These are phyloP conservation scores for Pseudotsuga menziesii DNA, from an alignment of 75 land plant species.

Conservation along the genomic window DNA sequence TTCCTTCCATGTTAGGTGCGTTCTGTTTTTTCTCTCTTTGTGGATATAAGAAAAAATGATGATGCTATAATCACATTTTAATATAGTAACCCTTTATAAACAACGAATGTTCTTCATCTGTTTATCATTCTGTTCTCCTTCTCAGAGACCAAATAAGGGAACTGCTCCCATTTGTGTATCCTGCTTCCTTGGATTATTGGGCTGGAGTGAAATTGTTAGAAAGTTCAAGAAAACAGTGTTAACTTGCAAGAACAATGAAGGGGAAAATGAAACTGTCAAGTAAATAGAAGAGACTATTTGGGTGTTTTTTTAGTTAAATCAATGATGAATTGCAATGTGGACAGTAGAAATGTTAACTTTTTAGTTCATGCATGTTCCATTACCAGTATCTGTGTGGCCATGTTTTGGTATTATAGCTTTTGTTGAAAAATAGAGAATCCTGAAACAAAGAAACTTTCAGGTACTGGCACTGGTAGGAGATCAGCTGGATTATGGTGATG, in stretches of 20 bases:
- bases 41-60: too few species aligned
- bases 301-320: neutral
- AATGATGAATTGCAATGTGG: neutral
- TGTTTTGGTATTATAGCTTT: neutral
- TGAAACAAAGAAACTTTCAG: conserved; percentile 20
- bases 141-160: too few species aligned
- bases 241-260: neutral
- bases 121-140: too few species aligned
- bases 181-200: neutral
- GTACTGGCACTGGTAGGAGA: conserved; percentile 94
- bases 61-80: too few species aligned
- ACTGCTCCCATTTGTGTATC: too few species aligned
- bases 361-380: neutral
- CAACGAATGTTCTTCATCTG: too few species aligned
- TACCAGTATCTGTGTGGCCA: neutral
- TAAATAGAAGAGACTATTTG: neutral
- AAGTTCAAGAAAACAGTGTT: neutral
- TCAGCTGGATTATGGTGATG: conserved; percentile 90
- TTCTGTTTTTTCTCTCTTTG: too few species aligned
- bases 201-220: neutral
- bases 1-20: too few species aligned
- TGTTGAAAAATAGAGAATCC: neutral
- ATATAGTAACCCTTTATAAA: too few species aligned
- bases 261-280: too few species aligned
- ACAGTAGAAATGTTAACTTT: neutral